Evolutionary conservation across 1,284 basidiomycete genomes (phyloP).

Genomic region (Cystobasidium slooffiae): DNA sequence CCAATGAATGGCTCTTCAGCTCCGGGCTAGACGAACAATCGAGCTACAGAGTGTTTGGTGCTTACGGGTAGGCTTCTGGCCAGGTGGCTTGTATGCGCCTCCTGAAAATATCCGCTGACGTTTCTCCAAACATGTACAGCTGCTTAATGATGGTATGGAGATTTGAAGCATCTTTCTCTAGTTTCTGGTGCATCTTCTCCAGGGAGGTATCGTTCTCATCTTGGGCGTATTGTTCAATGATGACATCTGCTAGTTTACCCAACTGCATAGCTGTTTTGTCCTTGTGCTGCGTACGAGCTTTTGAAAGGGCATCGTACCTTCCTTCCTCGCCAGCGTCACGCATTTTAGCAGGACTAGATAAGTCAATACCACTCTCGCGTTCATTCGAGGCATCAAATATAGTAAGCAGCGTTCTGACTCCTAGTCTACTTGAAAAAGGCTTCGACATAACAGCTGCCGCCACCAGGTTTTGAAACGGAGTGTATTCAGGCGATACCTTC

Average conservation of each 20-base stretch:
- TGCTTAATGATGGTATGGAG: constrained; percentile 25
- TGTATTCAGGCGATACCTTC: constrained; percentile 15
- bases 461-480: constrained; percentile 36
- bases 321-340: constrained; percentile 29
- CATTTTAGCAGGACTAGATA: constrained; percentile 35
- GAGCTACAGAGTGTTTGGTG: background rate
- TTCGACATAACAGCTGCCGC: constrained; percentile 31
- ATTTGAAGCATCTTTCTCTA: constrained; percentile 7
- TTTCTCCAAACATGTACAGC: constrained; percentile 32
- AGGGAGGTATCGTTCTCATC: constrained; percentile 34
- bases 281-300: constrained; percentile 40
- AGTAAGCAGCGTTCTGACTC: constrained; percentile 21
- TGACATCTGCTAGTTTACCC: constrained; percentile 24
- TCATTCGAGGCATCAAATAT: constrained; percentile 20
- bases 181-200: constrained; percentile 13
- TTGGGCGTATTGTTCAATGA: constrained; percentile 36
- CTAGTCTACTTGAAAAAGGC: constrained; percentile 35
- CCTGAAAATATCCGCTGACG: constrained; percentile 33
- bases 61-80: constrained; percentile 40
- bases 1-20: too few relatives aligned
- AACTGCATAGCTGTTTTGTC: constrained; percentile 37
- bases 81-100: constrained; percentile 38
- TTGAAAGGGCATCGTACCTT: constrained; percentile 32
- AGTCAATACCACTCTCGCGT: constrained; percentile 5
- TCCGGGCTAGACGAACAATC: background rate